Evolutionary conservation across 73 alveolate genomes (phyloP), one percentile per base, ranked within the genome.

Genomic region (Tetrahymena borealis): DNA sequence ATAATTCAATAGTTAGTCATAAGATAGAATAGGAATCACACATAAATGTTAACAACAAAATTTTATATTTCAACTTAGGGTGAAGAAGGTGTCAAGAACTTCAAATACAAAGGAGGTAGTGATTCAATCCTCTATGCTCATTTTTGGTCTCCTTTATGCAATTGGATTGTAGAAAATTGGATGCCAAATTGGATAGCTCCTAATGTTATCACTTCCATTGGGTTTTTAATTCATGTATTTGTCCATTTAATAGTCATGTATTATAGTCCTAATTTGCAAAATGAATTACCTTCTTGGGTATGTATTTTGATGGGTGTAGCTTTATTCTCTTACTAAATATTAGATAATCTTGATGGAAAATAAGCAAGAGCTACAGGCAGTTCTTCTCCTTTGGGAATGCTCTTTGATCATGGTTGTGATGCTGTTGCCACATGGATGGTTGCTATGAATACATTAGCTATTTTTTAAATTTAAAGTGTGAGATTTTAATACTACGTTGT

Each of bases 261-360:
- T 8, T 95, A 78, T 42, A 94, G 96, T 7, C 16, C 90, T 0
- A 94, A 91, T 9, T 35, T 94, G 78, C 94, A 94, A 40, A 94
- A 94, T 20, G 92, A 79, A 5, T 40, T 91, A 39, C 95, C 96
- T 9, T 16, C 78, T 2, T 94, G 97, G 96, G 40, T 91, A 24
- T 90, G 95, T 90, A 37, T 91, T 7, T 42, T 94, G 40, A 18
- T 78, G 39, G 96, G 94, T 3, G 15, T 95, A 3, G 85, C 94
- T 12, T 85, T 40, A 78, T 79, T 95, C 85, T 13, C 92, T 4
- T 95, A 95, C 91, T n/a, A 79, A 42, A 16, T 95, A 18, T 94
- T 96, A 39, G 99, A 97, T 92, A 97, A 97, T 93, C 41, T 96
- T 1, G 99, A 97, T 94, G 99, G 99, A 16, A 97, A 97, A 94